Percentiles rank a stretch among this genome's conserved stretches.
These are phyloP conservation scores for Vaccinium darrowii DNA, from an alignment of 148 eudicot genomes.

Conservation along the genomic window DNA sequence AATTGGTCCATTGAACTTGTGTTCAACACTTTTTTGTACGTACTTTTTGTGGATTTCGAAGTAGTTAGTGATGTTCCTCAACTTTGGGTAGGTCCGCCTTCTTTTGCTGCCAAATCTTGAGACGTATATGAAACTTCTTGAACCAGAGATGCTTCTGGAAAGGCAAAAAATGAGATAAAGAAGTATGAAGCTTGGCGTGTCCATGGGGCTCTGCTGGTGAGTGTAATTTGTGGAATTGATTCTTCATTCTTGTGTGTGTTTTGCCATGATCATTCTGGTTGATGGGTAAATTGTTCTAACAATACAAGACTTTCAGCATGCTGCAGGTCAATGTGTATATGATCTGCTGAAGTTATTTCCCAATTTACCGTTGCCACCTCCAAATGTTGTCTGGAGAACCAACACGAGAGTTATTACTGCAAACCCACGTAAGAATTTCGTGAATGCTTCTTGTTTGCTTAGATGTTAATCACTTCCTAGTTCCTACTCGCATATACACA, in stretches of 20 bases:
- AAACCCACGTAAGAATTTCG: slow-evolving; percentile 35
- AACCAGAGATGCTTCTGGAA: slow-evolving; percentile 67
- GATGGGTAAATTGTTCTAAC: not conserved
- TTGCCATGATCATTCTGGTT: not conserved
- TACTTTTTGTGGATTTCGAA: not conserved
- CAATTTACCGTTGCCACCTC: slow-evolving; percentile 42
- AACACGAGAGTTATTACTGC: slow-evolving; percentile 38
- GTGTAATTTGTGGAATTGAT: slow-evolving; percentile 21
- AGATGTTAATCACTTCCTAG: not conserved
- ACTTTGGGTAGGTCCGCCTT: slow-evolving; percentile 52
- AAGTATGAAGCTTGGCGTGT: slow-evolving; percentile 81
- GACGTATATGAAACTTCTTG: slow-evolving; percentile 64
- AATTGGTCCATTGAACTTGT: not conserved
- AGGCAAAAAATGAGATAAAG: slow-evolving; percentile 66
- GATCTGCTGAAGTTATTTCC: slow-evolving; percentile 65
- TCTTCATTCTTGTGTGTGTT: not conserved
- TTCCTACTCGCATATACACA: not conserved
- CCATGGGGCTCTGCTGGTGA: slow-evolving; percentile 76
- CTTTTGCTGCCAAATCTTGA: slow-evolving; percentile 70
- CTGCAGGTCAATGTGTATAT: slow-evolving; percentile 65
- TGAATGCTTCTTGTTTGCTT: not conserved
- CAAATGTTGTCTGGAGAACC: slow-evolving; percentile 36
- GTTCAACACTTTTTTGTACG: not conserved
- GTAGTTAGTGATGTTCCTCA: slow-evolving; percentile 8
- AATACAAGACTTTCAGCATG: slow-evolving; percentile 42